Conservation (phyloP, 306 rosid genomes). For the Lupinus albus region DNA sequence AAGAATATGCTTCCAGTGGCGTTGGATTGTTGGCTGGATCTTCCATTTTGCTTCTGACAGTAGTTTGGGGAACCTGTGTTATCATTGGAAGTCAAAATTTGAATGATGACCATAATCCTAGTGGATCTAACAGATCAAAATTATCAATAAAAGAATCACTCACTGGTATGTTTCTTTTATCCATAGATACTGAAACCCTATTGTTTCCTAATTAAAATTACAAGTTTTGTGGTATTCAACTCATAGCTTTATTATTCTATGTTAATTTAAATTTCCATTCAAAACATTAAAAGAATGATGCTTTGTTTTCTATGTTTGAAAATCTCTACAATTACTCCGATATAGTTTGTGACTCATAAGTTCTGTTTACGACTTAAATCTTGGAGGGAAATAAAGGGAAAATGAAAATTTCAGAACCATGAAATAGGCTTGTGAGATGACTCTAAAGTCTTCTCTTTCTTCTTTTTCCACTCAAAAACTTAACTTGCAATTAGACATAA, state of each 20-base stretch:
- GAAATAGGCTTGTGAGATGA: too few relatives aligned
- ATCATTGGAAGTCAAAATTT: conserved; percentile 48
- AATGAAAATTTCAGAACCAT: too few relatives aligned
- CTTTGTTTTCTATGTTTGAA: background rate
- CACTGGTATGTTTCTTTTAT: conserved; percentile 45
- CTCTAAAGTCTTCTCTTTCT: too few relatives aligned
- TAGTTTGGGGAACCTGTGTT: conserved; percentile 60
- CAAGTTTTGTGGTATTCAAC: background rate
- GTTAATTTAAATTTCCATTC: background rate
- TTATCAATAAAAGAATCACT: conserved; percentile 41
- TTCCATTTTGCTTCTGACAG: conserved; percentile 54
- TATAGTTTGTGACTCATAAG: background rate
- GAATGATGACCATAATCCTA: background rate
- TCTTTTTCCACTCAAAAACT: too few relatives aligned
- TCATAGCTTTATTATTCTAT: background rate
- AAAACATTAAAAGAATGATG: background rate
- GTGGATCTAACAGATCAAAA: background rate
- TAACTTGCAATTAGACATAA: background rate
- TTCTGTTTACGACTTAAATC: too few relatives aligned
- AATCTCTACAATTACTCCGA: background rate
- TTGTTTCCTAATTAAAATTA: background rate
- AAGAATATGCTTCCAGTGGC: conserved; percentile 53
- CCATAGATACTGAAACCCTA: background rate
- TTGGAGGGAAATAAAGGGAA: too few relatives aligned
- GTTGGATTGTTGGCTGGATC: conserved; percentile 61